Evolutionary conservation across 225 moss, liverwort and hornwort genomes (phyloP).

Genomic region (Sphagnum tenellum): DNA sequence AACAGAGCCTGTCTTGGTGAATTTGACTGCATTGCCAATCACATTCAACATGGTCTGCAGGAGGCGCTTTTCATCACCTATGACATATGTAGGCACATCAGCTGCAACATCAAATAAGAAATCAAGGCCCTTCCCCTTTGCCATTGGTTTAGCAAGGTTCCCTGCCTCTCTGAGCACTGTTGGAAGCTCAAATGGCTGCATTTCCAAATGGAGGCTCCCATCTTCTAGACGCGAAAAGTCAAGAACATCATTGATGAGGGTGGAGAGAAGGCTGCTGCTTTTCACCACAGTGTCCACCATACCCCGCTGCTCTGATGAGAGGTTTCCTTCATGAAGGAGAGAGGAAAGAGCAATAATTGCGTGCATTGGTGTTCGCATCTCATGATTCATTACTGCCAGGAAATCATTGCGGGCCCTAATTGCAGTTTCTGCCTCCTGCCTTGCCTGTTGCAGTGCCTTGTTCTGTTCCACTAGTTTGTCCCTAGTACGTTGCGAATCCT

Average conservation of each 20-base stretch:
- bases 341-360: slow-evolving; percentile 92
- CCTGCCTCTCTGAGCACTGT: slow-evolving; percentile 76
- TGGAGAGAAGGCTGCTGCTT: slow-evolving; percentile 92
- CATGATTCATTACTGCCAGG: slow-evolving; percentile 92
- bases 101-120: slow-evolving; percentile 34
- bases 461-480: slow-evolving; percentile 78
- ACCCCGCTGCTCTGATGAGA: slow-evolving; percentile 65
- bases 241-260: slow-evolving; percentile 84
- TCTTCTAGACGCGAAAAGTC: slow-evolving; percentile 92
- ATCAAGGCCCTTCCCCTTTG: slow-evolving; percentile 41
- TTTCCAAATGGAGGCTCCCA: slow-evolving; percentile 64
- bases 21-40: slow-evolving; percentile 52
- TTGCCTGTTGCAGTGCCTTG: slow-evolving; percentile 64
- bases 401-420: slow-evolving; percentile 86
- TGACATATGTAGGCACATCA: slow-evolving; percentile 36
- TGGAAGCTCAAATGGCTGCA: slow-evolving; percentile 59
- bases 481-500: slow-evolving; percentile 81
- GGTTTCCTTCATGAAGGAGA: slow-evolving; percentile 66
- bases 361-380: slow-evolving; percentile 98
- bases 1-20: slow-evolving; percentile 40
- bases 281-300: slow-evolving; percentile 95
- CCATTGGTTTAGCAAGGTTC: slow-evolving; percentile 88
- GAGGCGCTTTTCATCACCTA: slow-evolving; percentile 50
- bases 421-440: slow-evolving; percentile 76
- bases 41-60: slow-evolving; percentile 47